Conservation (phyloP, 2,329 filamentous ascomycete species). For the Neopestalotiopsis sp. region DNA sequence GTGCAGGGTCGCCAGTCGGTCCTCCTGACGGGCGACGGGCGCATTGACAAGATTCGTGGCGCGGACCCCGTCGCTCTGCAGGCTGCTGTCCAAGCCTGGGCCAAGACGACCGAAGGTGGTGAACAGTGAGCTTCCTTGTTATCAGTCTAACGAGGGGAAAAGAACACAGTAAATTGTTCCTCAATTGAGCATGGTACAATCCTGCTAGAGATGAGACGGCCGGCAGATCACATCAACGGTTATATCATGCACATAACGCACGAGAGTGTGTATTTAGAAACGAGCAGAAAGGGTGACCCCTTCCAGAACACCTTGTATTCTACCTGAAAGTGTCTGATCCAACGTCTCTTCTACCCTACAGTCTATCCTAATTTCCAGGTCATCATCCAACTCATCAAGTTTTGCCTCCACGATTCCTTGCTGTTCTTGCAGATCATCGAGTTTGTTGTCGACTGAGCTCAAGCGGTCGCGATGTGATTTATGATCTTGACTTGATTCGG, state of each 20-base stretch:
- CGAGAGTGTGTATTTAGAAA: slow-evolving; percentile 2
- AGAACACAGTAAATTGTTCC: neutral
- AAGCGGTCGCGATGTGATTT: neutral
- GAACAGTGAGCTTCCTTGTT: neutral
- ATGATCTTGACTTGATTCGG: neutral
- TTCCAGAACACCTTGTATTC: slow-evolving; percentile 12
- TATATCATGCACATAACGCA: neutral
- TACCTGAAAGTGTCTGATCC: slow-evolving; percentile 3
- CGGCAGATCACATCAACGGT: no score
- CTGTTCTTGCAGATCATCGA: neutral
- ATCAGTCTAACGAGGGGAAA: neutral
- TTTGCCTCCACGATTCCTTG: neutral
- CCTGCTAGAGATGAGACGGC: no score
- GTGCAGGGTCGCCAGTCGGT: slow-evolving; percentile 8
- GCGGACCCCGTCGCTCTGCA: slow-evolving; percentile 1
- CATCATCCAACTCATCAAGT: slow-evolving; percentile 13
- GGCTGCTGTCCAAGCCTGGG: slow-evolving; percentile 5
- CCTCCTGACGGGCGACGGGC: neutral
- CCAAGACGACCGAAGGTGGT: neutral
- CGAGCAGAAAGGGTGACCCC: slow-evolving; percentile 14
- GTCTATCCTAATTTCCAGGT: slow-evolving; percentile 10
- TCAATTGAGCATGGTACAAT: neutral
- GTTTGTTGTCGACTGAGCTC: neutral
- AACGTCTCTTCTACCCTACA: slow-evolving; percentile 12
- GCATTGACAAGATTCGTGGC: slow-evolving; percentile 16